A percentile compares a stretch with the other conserved stretches of the same genome.
Conservation (phyloP, 257 asterid genomes). For the Solanum sejunctum region DNA sequence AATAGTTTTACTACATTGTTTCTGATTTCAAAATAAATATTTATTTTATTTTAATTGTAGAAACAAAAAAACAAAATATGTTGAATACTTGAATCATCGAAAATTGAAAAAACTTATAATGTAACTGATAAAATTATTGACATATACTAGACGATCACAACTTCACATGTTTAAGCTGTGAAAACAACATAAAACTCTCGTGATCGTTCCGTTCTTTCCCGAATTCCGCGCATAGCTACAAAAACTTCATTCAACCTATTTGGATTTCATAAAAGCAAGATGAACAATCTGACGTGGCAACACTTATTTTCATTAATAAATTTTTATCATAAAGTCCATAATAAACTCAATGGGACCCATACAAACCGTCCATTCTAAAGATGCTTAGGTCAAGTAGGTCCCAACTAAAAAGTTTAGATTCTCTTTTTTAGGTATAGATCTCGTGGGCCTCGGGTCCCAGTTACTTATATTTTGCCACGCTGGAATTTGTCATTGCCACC, state of each 20-base stretch:
- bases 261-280: neutral
- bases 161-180: neutral
- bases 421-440: conserved; percentile 20
- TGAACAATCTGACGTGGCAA: neutral
- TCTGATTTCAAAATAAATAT: no score
- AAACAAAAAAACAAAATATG: no score
- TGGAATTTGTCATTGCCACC: conserved; percentile 35
- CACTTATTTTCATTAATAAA: neutral
- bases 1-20: neutral
- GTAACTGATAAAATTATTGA: neutral
- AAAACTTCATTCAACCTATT: neutral
- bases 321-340: neutral
- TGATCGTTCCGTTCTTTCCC: neutral
- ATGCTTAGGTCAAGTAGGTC: conserved; percentile 14
- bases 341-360: neutral
- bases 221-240: neutral
- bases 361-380: conserved; percentile 4
- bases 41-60: no score
- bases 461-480: conserved; percentile 24
- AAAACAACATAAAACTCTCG: neutral
- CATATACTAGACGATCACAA: neutral
- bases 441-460: conserved; percentile 28
- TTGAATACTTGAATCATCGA: no score
- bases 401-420: neutral
- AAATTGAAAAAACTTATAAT: neutral